Evolutionary conservation across 1,284 basidiomycete species (phyloP), one percentile per base, ranked within the genome.

Genomic region (Boletus sp.): DNA sequence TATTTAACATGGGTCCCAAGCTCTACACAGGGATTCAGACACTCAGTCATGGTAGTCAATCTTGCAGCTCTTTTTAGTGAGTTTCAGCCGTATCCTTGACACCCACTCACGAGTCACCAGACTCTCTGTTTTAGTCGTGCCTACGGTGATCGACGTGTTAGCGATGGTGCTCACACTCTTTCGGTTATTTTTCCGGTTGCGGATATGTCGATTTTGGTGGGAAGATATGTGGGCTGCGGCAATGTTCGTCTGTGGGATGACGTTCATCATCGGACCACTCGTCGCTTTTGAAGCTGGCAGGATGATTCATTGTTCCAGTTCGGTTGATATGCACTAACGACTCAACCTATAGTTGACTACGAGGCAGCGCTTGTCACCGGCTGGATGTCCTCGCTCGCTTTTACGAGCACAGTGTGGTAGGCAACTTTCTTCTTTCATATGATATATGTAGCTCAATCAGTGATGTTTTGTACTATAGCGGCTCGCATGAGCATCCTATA

Each of bases 201-300:
- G 20, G 9, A 41, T 41, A 30, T 14, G 14, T 16, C 19, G 40
- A 22, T 12, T 41, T 20, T 41, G 40, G 40, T 41, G 40, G 40
- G 40, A 41, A 22, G 40, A 41, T 16, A 23, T 41, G 29, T 41
- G 40, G 40, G 40, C 40, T 14, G 40, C 40, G 13, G 14, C 32
- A 2, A 32, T 27, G 29, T 5, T 41, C 5, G 20, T 32, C 29
- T 41, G 5, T 22, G 29, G 40, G 20, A 41, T 9, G 20, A 20
- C 29, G 3, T 41, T 30, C 20, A 17, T 10, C 20, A 8, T 32
- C 12, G 7, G 14, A 4, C 17, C 32, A 12, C 6, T 41, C 3
- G 5, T 41, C 13, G 5, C 8, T 6, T 30, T 41, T 12, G 19
- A 22, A 22, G 32, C 20, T 32, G 40, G 40, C 20, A 41, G 32